Conservation (phyloP, 345 rosid species). For the Aquilaria yunnanensis region DNA sequence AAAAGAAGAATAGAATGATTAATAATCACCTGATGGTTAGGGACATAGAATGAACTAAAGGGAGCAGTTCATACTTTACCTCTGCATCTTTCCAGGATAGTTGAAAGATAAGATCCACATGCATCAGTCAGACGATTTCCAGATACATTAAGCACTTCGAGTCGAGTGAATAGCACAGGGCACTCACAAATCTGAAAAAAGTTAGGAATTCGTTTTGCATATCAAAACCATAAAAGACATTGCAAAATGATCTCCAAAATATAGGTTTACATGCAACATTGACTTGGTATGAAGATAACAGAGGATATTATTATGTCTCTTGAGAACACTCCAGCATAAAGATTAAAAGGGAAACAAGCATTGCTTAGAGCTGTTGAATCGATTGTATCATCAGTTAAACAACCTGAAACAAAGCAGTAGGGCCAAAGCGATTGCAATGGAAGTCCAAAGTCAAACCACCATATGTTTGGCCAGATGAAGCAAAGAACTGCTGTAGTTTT, state of each 20-base stretch:
- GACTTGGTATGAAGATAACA: background rate
- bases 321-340: background rate
- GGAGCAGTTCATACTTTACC: conserved; percentile 32
- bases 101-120: conserved; percentile 89
- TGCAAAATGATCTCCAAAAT: no score
- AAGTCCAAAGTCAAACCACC: conserved; percentile 84
- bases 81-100: conserved; percentile 72
- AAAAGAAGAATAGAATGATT: no score
- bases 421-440: conserved; percentile 96
- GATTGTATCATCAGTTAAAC: conserved; percentile 3
- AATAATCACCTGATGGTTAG: background rate
- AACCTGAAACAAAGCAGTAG: conserved; percentile 93
- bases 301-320: no score
- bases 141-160: conserved; percentile 88
- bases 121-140: conserved; percentile 96
- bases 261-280: no score
- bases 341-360: conserved; percentile 5
- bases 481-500: conserved; percentile 67
- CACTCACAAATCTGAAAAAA: conserved; percentile 82
- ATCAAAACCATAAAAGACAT: no score
- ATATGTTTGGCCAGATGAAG: conserved; percentile 63
- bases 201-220: background rate
- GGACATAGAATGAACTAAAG: conserved; percentile 3
- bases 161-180: conserved; percentile 69
- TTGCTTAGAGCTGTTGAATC: background rate